Conservation (phyloP, 257 asterid species). For the Nemophila menziesii region DNA sequence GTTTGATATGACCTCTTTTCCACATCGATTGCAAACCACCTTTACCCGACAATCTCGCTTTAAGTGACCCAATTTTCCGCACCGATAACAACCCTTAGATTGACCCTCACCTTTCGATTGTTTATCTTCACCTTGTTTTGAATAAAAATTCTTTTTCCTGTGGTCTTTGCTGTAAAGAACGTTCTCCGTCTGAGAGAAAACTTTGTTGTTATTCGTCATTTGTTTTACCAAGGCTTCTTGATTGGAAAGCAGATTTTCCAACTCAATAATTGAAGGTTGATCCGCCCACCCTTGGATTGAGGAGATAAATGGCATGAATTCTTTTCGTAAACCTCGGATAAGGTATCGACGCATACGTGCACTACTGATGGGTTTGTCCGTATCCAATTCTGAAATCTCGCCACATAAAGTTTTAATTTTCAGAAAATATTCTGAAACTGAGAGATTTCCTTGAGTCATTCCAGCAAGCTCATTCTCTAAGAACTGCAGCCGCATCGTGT, state of each 20-base stretch:
- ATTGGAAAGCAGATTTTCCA: slow-evolving; percentile 8
- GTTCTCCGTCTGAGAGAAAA: background rate
- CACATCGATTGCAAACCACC: no score
- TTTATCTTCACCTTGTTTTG: no score
- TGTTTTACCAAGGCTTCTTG: slow-evolving; percentile 19
- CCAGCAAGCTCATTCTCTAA: slow-evolving; percentile 9
- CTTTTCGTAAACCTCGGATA: slow-evolving; percentile 9
- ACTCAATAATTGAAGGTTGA: background rate
- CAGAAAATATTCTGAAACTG: slow-evolving; percentile 14
- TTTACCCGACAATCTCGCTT: slow-evolving; percentile 12
- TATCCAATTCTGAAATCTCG: slow-evolving; percentile 15
- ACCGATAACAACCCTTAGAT: background rate
- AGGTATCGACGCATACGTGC: slow-evolving; percentile 5
- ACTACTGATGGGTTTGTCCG: slow-evolving; percentile 3
- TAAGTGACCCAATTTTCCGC: slow-evolving; percentile 8
- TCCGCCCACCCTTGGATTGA: slow-evolving; percentile 6
- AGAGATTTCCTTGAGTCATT: slow-evolving; percentile 5
- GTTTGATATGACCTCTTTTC: no score
- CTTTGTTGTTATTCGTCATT: slow-evolving; percentile 10
- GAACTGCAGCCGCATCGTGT: slow-evolving; percentile 7
- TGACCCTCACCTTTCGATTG: background rate
- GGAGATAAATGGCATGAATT: slow-evolving; percentile 8
- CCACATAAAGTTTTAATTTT: slow-evolving; percentile 7
- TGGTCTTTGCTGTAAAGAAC: no score
- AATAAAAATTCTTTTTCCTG: no score